phyloP scores from a whole-genome alignment of 164 flowering plant genomes.

The Litsea cubeba region DNA sequence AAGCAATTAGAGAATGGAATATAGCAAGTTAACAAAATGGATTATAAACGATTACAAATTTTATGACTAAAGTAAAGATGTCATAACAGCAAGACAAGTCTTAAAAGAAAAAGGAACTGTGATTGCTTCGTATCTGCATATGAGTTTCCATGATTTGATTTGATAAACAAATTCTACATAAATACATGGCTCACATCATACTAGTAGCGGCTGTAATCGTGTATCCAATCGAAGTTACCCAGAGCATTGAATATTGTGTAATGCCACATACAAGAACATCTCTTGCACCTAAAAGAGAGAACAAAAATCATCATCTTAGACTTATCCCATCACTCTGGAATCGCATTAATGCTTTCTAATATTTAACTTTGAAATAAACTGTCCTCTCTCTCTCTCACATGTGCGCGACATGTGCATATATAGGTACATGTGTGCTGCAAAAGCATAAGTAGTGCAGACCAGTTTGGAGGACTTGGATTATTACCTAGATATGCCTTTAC shows the following conservation, averaged over 20 bases:
- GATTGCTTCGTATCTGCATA: too few species aligned
- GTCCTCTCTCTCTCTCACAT: not conserved
- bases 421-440: not conserved
- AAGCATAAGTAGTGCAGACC: not conserved
- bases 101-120: too few species aligned
- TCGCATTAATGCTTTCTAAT: not conserved
- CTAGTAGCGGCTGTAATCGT: conserved; percentile 20
- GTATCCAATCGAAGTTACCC: conserved; percentile 1
- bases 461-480: not conserved
- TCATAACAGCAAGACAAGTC: too few species aligned
- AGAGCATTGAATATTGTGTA: conserved; percentile 3
- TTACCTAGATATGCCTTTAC: conserved; percentile 28
- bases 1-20: not conserved
- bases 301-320: not conserved
- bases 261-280: not conserved
- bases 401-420: too few species aligned
- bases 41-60: not conserved
- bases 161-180: not conserved
- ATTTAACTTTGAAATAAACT: not conserved
- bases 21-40: not conserved
- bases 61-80: too few species aligned
- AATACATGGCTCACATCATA: conserved; percentile 24
- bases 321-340: too few species aligned
- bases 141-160: too few species aligned
- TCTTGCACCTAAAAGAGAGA: conserved; percentile 3